phyloP scores from a whole-genome alignment of 2,329 filamentous ascomycete genomes.

The Lachnellula suecica region DNA sequence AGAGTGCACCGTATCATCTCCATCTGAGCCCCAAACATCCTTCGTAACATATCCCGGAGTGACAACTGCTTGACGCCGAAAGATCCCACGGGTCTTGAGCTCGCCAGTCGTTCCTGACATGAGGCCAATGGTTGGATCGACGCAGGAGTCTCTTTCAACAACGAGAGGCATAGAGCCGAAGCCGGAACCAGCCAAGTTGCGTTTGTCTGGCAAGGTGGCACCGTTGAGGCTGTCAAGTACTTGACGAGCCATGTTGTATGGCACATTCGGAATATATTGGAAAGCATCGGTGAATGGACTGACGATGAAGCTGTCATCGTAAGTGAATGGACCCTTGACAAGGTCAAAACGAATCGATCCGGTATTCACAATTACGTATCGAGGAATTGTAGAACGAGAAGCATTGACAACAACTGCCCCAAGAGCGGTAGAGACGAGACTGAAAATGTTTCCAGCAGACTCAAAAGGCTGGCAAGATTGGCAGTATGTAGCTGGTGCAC shows the following conservation, averaged over 20 bases:
- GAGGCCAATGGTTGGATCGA: constrained; percentile 23
- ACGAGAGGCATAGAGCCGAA: constrained; percentile 23
- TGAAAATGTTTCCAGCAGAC: constrained; percentile 71
- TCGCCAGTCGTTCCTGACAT: constrained; percentile 11
- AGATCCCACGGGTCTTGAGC: constrained; percentile 24
- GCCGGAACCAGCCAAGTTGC: constrained; percentile 2
- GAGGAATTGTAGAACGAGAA: constrained; percentile 57
- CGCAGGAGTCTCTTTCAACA: constrained; percentile 34
- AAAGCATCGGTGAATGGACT: constrained; percentile 84
- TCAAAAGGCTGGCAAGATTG: constrained; percentile 77
- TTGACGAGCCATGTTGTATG: constrained; percentile 70
- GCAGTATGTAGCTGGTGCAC: constrained; percentile 76
- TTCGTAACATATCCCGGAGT: constrained; percentile 79
- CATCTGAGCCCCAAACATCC: constrained; percentile 79
- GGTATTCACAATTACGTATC: constrained; percentile 79
- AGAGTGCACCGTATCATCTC: constrained; percentile 84
- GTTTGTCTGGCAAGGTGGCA: constrained; percentile 35
- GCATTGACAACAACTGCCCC: constrained; percentile 64
- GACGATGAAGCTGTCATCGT: constrained; percentile 79
- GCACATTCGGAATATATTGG: constrained; percentile 74
- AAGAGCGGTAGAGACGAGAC: constrained; percentile 58
- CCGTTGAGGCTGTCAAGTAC: constrained; percentile 59
- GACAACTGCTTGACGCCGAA: constrained; percentile 30
- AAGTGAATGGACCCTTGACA: constrained; percentile 85
- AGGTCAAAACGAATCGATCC: constrained; percentile 93